phyloP scores from a whole-genome alignment of 768 basidiomycete genomes.

The Gyrodon lividus region DNA sequence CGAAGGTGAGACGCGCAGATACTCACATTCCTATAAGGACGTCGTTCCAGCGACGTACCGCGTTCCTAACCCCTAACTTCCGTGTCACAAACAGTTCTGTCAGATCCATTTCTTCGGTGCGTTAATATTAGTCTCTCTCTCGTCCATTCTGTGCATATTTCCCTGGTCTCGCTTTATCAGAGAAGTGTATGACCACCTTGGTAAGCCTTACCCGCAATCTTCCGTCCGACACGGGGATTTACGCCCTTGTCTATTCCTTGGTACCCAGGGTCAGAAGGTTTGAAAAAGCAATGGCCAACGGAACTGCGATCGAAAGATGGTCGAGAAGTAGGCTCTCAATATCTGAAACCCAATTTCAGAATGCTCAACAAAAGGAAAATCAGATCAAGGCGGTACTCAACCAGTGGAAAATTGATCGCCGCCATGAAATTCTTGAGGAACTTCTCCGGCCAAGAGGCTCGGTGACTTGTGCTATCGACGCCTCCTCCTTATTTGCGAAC shows the following conservation, averaged over 20 bases:
- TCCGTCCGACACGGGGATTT: slow-evolving; percentile 3
- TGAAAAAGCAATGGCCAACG: slow-evolving; percentile 44
- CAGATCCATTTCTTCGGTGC: slow-evolving; percentile 69
- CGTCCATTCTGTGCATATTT: slow-evolving; percentile 6
- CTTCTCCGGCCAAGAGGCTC: slow-evolving; percentile 46
- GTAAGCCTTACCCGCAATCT: slow-evolving; percentile 33
- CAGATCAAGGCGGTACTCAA: slow-evolving; percentile 49
- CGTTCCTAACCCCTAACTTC: slow-evolving; percentile 2
- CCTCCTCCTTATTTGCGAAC: slow-evolving; percentile 44
- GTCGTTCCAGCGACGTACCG: neutral
- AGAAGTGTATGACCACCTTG: slow-evolving; percentile 74
- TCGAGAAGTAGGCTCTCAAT: slow-evolving; percentile 44
- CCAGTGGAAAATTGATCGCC: slow-evolving; percentile 39
- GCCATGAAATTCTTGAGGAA: slow-evolving; percentile 37
- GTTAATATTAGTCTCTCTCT: slow-evolving; percentile 15
- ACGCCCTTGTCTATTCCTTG: slow-evolving; percentile 11
- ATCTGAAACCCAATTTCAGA: slow-evolving; percentile 14
- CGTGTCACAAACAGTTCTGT: slow-evolving; percentile 51
- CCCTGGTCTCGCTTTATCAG: slow-evolving; percentile 36
- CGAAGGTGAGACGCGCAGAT: slow-evolving; percentile 49
- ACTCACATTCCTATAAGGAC: neutral
- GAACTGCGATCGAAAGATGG: slow-evolving; percentile 42
- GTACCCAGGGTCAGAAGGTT: slow-evolving; percentile 35
- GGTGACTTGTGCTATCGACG: slow-evolving; percentile 47
- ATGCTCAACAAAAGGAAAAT: slow-evolving; percentile 27